These are phyloP conservation scores for Metroxylon sagu DNA, from an alignment of 176 grass and related monocot species.

Conservation along the genomic window DNA sequence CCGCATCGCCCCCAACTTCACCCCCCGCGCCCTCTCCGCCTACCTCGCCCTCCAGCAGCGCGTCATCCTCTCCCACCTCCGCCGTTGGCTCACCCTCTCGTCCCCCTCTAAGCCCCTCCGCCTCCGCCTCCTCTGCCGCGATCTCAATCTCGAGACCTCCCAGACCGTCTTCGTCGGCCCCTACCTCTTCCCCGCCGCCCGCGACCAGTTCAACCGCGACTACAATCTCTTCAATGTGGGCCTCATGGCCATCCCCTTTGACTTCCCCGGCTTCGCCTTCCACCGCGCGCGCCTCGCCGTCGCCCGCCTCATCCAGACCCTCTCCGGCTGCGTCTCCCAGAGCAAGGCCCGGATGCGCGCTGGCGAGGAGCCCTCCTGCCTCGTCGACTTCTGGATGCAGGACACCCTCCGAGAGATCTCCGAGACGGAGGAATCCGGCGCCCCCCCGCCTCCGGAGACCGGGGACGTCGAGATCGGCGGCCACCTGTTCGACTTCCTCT, in stretches of 20 bases:
- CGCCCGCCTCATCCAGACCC: constrained; percentile 47
- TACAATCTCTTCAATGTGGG: constrained; percentile 82
- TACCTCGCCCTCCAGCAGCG: constrained; percentile 66
- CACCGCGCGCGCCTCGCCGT: constrained; percentile 50
- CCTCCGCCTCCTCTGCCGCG: constrained; percentile 60
- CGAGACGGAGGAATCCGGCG: constrained; percentile 25
- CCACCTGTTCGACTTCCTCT: constrained; percentile 79
- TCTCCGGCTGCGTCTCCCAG: constrained; percentile 31
- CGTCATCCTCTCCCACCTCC: constrained; percentile 52
- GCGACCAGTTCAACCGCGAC: constrained; percentile 49
- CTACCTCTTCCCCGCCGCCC: constrained; percentile 36
- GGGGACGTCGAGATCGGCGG: constrained; percentile 48
- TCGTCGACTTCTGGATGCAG: constrained; percentile 91
- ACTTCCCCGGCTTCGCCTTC: constrained; percentile 78
- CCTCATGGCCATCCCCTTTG: constrained; percentile 66
- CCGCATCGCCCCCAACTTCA: constrained; percentile 76
- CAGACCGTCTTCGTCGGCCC: constrained; percentile 77
- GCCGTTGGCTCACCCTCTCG: constrained; percentile 31
- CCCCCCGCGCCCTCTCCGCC: constrained; percentile 50
- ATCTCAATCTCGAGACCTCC: constrained; percentile 91
- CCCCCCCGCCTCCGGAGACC: constrained; percentile 21
- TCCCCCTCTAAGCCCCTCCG: constrained; percentile 2
- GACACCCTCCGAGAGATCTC: constrained; percentile 40
- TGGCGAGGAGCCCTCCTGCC: constrained; percentile 60
- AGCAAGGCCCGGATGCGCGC: constrained; percentile 54